phyloP scores from a whole-genome alignment of 2,329 filamentous ascomycete genomes.

The Fusarium sp. region DNA sequence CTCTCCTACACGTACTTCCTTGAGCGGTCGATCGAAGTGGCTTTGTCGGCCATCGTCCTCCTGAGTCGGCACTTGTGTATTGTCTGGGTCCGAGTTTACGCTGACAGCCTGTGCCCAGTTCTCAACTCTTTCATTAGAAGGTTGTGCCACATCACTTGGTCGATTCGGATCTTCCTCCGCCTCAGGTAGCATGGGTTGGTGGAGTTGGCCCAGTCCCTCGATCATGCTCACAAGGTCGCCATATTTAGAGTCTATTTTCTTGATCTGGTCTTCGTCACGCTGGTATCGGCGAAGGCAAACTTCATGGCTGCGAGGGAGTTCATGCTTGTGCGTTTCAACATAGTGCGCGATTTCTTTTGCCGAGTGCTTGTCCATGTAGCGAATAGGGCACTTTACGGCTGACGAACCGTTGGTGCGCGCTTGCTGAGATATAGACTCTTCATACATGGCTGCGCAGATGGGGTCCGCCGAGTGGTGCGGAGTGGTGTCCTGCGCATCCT shows the following conservation, averaged over 20 bases:
- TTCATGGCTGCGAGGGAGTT: constrained; percentile 92
- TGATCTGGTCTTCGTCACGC: constrained; percentile 84
- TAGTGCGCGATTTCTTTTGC: constrained; percentile 94
- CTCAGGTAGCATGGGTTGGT: constrained; percentile 84
- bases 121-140: constrained; percentile 78
- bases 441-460: constrained; percentile 72
- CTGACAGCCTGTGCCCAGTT: constrained; percentile 86
- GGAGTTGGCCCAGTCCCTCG: constrained; percentile 85
- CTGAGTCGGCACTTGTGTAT: constrained; percentile 46
- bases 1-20: constrained; percentile 92
- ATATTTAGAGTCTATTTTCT: constrained; percentile 93
- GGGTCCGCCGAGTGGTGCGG: constrained; percentile 66
- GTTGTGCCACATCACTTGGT: constrained; percentile 59
- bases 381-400: constrained; percentile 83
- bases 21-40: constrained; percentile 85
- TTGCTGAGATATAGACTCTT: constrained; percentile 66
- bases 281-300: constrained; percentile 92
- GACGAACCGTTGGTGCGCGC: constrained; percentile 62
- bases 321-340: constrained; percentile 94
- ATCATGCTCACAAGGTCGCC: constrained; percentile 95
- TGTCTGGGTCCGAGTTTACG: constrained; percentile 55
- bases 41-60: constrained; percentile 70
- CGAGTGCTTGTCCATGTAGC: constrained; percentile 90
- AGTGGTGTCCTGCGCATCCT: constrained; percentile 51
- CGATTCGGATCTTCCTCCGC: constrained; percentile 58